phyloP scores from a whole-genome alignment of 2,329 filamentous ascomycete species.

The Neonectria magnoliae region DNA sequence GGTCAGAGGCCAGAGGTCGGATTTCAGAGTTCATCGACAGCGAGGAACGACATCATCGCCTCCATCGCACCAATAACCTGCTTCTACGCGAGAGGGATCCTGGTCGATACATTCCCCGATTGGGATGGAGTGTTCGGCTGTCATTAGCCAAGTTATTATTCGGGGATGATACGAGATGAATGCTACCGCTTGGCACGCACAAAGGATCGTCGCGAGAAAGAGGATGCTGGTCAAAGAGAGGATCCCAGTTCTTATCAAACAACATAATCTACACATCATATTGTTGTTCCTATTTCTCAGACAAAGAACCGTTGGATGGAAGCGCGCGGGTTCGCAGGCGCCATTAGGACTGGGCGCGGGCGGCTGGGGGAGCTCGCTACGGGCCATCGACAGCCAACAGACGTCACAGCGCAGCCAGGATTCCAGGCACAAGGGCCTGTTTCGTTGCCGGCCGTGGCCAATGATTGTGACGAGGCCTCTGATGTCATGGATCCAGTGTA shows the following conservation, averaged over 20 bases:
- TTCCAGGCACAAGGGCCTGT: slow-evolving; percentile 35
- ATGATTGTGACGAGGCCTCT: slow-evolving; percentile 44
- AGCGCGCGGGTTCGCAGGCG: slow-evolving; percentile 26
- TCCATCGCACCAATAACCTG: not conserved
- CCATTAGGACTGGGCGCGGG: not conserved
- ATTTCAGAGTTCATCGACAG: not conserved
- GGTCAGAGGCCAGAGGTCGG: not conserved
- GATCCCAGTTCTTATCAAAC: not conserved
- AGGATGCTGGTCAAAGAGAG: slow-evolving; percentile 5
- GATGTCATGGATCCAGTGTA: slow-evolving; percentile 45
- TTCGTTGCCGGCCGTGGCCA: slow-evolving; percentile 37
- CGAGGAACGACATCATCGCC: slow-evolving; percentile 14
- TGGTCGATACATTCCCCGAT: not conserved
- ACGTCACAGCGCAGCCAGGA: slow-evolving; percentile 15
- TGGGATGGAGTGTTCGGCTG: not conserved
- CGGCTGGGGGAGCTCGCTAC: slow-evolving; percentile 3
- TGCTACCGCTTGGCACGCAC: not conserved
- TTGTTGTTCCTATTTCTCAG: not conserved
- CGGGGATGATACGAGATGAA: slow-evolving; percentile 1
- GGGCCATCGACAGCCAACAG: slow-evolving; percentile 29
- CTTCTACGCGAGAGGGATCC: slow-evolving; percentile 4
- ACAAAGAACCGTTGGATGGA: slow-evolving; percentile 4
- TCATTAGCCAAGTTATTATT: slow-evolving; percentile 3
- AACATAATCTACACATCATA: not conserved
- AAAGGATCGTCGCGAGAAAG: slow-evolving; percentile 2